Evolutionary conservation across 768 basidiomycete genomes (phyloP).

Genomic region (Cystoderma amianthinum): DNA sequence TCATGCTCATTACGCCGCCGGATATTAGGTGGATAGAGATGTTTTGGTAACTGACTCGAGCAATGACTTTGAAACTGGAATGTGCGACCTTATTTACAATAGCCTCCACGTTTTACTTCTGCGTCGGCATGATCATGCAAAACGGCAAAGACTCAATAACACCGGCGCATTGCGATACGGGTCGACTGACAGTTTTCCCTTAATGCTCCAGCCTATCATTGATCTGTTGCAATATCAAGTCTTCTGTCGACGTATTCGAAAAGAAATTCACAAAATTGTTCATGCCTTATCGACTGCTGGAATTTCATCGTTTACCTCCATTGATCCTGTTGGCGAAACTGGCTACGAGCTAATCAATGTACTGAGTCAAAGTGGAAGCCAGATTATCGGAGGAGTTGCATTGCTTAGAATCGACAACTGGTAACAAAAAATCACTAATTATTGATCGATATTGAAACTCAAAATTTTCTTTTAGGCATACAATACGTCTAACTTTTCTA

Average conservation of each 20-base stretch:
- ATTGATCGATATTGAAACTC: neutral
- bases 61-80: constrained; percentile 8
- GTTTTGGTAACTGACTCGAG: constrained; percentile 1
- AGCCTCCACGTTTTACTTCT: constrained; percentile 59
- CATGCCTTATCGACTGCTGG: constrained; percentile 44
- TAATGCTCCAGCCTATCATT: constrained; percentile 67
- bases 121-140: constrained; percentile 46
- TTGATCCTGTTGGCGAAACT: constrained; percentile 61
- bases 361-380: constrained; percentile 29
- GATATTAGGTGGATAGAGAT: constrained; percentile 10
- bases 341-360: constrained; percentile 52
- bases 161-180: neutral
- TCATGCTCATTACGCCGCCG: neutral
- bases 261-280: constrained; percentile 47
- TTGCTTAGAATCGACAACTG: constrained; percentile 63
- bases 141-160: constrained; percentile 28
- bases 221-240: constrained; percentile 75
- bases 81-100: constrained; percentile 65
- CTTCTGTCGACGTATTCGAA: constrained; percentile 58
- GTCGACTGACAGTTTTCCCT: constrained; percentile 19
- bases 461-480: constrained; percentile 38
- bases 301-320: constrained; percentile 48
- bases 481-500: constrained; percentile 66
- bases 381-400: constrained; percentile 62
- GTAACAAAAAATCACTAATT: constrained; percentile 32